Percentiles rank a stretch among this genome's conserved stretches.
phyloP scores from a whole-genome alignment of 805 yeast genomes.

The Lipomyces kockii region DNA sequence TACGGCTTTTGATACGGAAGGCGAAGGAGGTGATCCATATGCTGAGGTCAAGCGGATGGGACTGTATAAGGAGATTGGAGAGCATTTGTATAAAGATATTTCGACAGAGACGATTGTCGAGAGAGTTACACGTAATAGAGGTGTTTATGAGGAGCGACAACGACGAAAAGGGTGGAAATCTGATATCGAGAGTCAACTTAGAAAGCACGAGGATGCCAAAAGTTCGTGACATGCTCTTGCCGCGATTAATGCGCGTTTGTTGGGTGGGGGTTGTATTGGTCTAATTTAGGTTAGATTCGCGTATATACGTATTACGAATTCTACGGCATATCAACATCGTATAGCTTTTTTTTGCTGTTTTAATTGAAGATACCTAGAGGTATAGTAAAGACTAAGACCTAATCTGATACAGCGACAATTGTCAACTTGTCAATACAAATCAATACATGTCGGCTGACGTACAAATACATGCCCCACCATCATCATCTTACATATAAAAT shows the following conservation, averaged over 20 bases:
- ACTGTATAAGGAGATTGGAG: constrained; percentile 51
- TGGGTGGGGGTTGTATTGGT: background rate
- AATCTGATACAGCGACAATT: background rate
- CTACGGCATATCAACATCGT: background rate
- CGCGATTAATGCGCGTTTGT: background rate
- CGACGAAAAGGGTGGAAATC: constrained; percentile 82
- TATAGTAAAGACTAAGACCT: background rate
- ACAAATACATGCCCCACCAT: constrained; percentile 1
- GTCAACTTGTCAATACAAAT: background rate
- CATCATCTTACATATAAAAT: constrained; percentile 1
- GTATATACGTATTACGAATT: background rate
- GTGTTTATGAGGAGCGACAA: constrained; percentile 84
- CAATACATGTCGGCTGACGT: background rate
- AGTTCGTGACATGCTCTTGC: background rate
- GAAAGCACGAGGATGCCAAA: constrained; percentile 3
- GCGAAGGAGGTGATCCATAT: constrained; percentile 46
- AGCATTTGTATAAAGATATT: constrained; percentile 66
- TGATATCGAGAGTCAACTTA: constrained; percentile 52
- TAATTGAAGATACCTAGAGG: background rate
- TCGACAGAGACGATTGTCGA: constrained; percentile 72
- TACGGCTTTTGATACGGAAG: constrained; percentile 42
- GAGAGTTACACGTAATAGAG: constrained; percentile 71
- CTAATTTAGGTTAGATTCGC: background rate
- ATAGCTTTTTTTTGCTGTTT: background rate
- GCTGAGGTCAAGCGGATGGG: constrained; percentile 45